phyloP scores from a whole-genome alignment of 352 stramenopile genomes.

The Phytophthora multivora region DNA sequence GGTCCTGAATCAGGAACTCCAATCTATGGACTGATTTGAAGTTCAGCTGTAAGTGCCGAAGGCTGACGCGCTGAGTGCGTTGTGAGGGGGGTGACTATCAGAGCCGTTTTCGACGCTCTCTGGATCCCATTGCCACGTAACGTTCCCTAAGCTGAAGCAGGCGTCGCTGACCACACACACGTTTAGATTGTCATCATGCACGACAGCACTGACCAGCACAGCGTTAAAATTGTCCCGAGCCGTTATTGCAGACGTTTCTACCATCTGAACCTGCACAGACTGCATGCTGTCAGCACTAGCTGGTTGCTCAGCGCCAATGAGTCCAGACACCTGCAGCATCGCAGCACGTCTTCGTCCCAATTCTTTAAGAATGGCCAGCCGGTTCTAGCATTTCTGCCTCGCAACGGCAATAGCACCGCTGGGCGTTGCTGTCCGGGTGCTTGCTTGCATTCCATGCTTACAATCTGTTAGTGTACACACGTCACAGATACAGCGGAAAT shows the following conservation, averaged over 20 bases:
- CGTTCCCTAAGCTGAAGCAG: conserved; percentile 17
- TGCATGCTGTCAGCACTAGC: neutral
- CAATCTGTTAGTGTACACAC: conserved; percentile 21
- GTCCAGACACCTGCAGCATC: conserved; percentile 26
- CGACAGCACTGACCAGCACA: neutral
- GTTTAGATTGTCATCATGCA: neutral
- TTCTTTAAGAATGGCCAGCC: conserved; percentile 7
- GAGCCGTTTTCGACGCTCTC: conserved; percentile 13
- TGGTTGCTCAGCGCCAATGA: conserved; percentile 14
- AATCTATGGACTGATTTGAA: conserved; percentile 11
- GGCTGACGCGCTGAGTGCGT: neutral
- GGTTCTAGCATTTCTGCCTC: neutral
- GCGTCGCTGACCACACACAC: neutral
- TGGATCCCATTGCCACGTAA: conserved; percentile 15
- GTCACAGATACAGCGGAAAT: conserved; percentile 13
- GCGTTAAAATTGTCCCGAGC: conserved; percentile 11
- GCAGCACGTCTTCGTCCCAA: conserved; percentile 21
- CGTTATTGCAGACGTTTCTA: conserved; percentile 12
- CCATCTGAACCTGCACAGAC: conserved; percentile 15
- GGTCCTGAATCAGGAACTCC: too few relatives aligned
- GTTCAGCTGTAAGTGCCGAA: conserved; percentile 9
- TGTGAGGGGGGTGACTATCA: neutral
- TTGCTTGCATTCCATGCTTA: neutral
- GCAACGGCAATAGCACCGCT: conserved; percentile 12
- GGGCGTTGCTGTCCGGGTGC: too few relatives aligned